Evolutionary conservation across 352 stramenopile genomes (phyloP), one percentile per base, ranked within the genome.

Genomic region (Pythium pyrilobum): DNA sequence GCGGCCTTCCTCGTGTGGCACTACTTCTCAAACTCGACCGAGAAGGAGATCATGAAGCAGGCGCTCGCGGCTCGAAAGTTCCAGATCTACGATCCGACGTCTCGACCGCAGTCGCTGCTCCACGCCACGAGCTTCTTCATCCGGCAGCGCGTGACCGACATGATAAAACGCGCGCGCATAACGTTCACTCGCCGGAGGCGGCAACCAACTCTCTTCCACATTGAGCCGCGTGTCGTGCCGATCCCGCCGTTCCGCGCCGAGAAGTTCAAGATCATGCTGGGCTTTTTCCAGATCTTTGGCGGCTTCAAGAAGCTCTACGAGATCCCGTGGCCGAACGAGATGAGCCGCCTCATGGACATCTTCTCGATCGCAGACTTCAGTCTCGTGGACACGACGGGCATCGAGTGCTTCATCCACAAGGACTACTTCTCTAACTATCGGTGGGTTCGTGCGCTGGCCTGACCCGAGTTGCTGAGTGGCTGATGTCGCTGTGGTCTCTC

Each of bases 251-350:
- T 80, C 32, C 68, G 74, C 9, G 62, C 77, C 3, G 80, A 90
- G 27, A 90, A 90, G 46, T 80, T 90, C 43, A 90, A 90, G 63
- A 90, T 90, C 31, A 47, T 90, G 55, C 52, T 90, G 12, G 74
- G 69, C 10, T 90, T 88, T 53, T 88, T 90, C 52, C 80, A 90
- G 54, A 69, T 90, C 29, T 76, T 90, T 40, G 75, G 76, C 3
- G 72, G 76, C 37, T 87, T 87, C 51, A 88, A 90, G 43, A 72
- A 81, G 29, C 63, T 81, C 7, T 90, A 90, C 50, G 73, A 88
- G 50, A 85, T 90, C 29, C 67, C 72, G 31, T 90, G 75, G 80
- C 75, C 80, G 2, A 64, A 71, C 31, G 63, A 60, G 1, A 79
- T 88, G 70, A 84, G 66, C 20, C 52, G 47, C 0, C 67, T 88